Base-by-base conservation (phyloP, 805 yeast genomes). In the Cephaloascus albidus region DNA sequence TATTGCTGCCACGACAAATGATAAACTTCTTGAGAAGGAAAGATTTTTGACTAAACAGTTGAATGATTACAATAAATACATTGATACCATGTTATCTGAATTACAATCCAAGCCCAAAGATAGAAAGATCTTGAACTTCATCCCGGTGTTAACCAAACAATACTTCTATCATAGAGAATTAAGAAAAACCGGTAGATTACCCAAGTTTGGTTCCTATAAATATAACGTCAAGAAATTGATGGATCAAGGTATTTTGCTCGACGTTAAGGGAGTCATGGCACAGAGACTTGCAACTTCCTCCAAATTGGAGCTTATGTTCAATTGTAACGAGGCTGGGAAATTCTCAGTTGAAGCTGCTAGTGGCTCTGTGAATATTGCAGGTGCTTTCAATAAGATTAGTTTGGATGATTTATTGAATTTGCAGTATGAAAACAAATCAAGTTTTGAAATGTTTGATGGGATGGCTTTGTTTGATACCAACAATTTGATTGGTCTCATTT, bases 271-370 rank as follows among this genome's bases (percentile, higher is more conserved):
- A 0, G 63, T 72, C 18, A 63, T 69, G 38, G 45, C 50, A 37
- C 42, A 49, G 26, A 48, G 54, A 33, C 39, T 40, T 3, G 67
- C 75, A 14, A 76, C 75, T 41, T 67, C 77, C 36, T 81, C 83
- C 15, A 84, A 82, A 49, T 69, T 87, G 19, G 77, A 75, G 44
- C 78, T 90, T 52, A 76, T 83, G 60, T 79, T 87, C 52, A 75
- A 83, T 45, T 82, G 90, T 52, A 85, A 85, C 49, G 67, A 74
- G 44, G 79, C 77, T 5, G 90, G 90, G 2, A 71, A 69, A 20
- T 87, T 86, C 52, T 72, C 74, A 3, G 66, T 93, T 18, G 93
- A 89, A 38, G 84, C 86, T 8, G 76, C 85, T 3, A 76, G 72
- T 53, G 89, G 87, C 5, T 64, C 79, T 2, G 70, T 79, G n/a